Evolutionary conservation across 345 rosid species (phyloP).

Genomic region (Salix caprea): DNA sequence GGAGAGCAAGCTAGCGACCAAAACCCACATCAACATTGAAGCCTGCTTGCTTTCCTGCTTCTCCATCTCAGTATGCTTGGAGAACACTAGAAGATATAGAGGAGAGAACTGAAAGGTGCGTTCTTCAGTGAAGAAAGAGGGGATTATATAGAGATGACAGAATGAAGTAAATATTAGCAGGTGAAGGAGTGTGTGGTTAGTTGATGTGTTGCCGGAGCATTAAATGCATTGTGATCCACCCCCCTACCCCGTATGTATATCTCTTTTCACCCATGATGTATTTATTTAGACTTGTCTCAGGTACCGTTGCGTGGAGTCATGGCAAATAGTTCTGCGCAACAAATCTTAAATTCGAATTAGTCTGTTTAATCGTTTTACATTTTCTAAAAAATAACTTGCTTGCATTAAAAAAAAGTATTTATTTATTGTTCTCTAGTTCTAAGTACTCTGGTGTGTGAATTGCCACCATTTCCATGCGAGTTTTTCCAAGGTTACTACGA

Average conservation of each 20-base stretch:
- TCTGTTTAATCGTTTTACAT: no score
- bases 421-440: neutral
- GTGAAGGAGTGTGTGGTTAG: slow-evolving; percentile 65
- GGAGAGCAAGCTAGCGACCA: slow-evolving; percentile 39
- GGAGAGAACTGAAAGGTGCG: slow-evolving; percentile 6
- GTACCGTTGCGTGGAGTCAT: no score
- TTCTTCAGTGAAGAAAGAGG: slow-evolving; percentile 10
- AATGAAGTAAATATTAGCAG: slow-evolving; percentile 66
- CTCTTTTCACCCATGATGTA: neutral
- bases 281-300: neutral
- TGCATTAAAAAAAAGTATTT: no score
- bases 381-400: no score
- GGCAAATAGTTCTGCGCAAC: no score
- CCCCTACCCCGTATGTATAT: neutral
- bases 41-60: slow-evolving; percentile 18
- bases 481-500: neutral
- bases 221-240: slow-evolving; percentile 32
- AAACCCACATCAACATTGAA: slow-evolving; percentile 32
- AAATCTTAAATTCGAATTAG: no score
- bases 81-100: slow-evolving; percentile 1
- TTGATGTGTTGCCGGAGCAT: slow-evolving; percentile 66
- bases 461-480: neutral
- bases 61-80: slow-evolving; percentile 28
- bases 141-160: slow-evolving; percentile 23
- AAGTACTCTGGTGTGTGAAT: neutral